phyloP scores from a whole-genome alignment of 73 alveolate species.

The Tetrahymena thermophila region DNA sequence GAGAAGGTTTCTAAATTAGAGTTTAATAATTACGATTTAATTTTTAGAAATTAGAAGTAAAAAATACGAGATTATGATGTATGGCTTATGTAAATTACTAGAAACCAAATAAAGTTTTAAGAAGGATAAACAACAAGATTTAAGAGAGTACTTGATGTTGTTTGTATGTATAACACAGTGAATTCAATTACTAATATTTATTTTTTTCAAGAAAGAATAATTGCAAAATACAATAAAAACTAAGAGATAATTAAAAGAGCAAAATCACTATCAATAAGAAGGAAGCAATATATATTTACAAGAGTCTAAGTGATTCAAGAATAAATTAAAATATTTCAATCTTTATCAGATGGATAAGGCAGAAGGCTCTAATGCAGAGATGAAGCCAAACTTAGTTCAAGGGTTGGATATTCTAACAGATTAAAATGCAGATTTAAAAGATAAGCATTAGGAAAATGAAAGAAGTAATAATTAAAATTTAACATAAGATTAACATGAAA shows the following conservation, averaged over 20 bases:
- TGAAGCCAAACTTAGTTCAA: background rate
- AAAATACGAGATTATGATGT: background rate
- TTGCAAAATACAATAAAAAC: background rate
- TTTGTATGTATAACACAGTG: background rate
- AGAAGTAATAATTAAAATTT: background rate
- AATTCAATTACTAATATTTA: background rate
- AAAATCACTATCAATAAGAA: background rate
- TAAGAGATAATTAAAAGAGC: background rate
- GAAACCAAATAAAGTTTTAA: background rate
- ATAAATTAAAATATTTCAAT: background rate
- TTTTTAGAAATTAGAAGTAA: background rate
- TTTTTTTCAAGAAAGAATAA: no score
- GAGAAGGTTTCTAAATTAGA: background rate
- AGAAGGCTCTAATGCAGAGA: background rate
- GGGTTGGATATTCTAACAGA: background rate
- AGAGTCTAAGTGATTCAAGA: background rate
- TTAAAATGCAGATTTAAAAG: background rate
- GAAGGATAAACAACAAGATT: background rate
- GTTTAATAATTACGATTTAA: background rate
- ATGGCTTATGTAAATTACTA: background rate
- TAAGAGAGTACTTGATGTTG: background rate
- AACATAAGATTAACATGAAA: background rate
- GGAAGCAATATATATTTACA: background rate
- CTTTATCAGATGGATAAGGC: background rate
- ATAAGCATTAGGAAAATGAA: background rate